Conservation (phyloP, 1,284 basidiomycete genomes). For the Ceratobasidium sp. region DNA sequence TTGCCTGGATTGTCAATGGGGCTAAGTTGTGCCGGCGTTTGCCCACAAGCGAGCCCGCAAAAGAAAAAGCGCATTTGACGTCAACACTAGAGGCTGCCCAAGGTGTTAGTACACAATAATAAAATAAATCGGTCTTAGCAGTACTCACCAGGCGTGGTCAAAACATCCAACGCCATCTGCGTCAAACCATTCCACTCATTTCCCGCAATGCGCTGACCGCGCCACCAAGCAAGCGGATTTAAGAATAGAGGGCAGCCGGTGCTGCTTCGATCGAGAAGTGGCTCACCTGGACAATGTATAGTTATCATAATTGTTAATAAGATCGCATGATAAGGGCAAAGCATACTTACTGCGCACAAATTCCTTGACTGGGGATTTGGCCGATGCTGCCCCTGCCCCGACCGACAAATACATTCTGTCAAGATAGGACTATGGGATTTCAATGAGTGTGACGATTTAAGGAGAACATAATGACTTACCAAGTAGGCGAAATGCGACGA, state of each 20-base stretch:
- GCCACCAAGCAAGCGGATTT: constrained; percentile 25
- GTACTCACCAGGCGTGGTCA: too few species aligned
- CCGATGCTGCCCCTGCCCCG: neutral
- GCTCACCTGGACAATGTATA: neutral
- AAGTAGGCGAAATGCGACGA: constrained; percentile 12
- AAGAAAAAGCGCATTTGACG: too few species aligned
- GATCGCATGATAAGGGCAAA: neutral
- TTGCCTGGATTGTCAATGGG: too few species aligned
- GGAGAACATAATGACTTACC: neutral
- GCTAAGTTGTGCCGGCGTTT: too few species aligned
- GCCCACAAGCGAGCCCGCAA: too few species aligned
- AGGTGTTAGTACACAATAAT: too few species aligned
- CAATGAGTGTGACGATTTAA: neutral
- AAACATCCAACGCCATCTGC: too few species aligned
- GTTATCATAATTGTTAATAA: neutral
- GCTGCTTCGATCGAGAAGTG: neutral
- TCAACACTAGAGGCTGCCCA: too few species aligned
- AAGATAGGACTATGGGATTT: constrained; percentile 6
- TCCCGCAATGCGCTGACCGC: constrained; percentile 6
- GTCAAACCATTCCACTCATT: too few species aligned
- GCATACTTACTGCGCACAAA: neutral
- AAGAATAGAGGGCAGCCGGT: neutral
- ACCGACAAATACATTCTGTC: neutral
- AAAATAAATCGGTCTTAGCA: too few species aligned
- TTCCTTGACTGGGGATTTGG: neutral